Conservation (phyloP, 495 filamentous ascomycete genomes). For the Trichoderma asperelloides region DNA sequence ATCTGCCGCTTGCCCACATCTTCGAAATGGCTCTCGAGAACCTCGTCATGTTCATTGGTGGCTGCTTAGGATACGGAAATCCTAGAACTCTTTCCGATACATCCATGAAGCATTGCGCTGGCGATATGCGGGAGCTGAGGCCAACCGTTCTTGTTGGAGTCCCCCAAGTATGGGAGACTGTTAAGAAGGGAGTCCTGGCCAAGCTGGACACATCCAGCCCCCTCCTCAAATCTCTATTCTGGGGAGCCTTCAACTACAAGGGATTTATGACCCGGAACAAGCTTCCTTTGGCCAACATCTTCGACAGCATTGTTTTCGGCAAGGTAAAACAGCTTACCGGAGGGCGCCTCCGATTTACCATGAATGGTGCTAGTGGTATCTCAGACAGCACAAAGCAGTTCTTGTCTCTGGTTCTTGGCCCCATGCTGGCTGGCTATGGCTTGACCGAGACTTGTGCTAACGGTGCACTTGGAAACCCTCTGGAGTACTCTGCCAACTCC, state of each 20-base stretch:
- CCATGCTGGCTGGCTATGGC: constrained; percentile 79
- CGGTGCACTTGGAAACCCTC: constrained; percentile 52
- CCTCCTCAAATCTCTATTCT: constrained; percentile 30
- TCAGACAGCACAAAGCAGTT: constrained; percentile 69
- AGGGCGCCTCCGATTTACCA: constrained; percentile 58
- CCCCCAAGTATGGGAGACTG: constrained; percentile 71
- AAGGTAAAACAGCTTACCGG: constrained; percentile 68
- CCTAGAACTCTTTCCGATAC: constrained; percentile 70
- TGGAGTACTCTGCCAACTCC: constrained; percentile 62
- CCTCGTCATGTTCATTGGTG: constrained; percentile 60
- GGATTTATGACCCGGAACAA: constrained; percentile 52
- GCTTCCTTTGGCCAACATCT: constrained; percentile 58
- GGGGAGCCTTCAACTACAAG: constrained; percentile 36
- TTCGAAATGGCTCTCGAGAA: constrained; percentile 79
- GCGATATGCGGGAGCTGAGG: constrained; percentile 69
- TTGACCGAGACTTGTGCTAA: constrained; percentile 80
- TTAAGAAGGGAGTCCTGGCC: constrained; percentile 65
- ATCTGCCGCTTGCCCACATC: constrained; percentile 87
- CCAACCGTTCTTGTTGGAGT: constrained; percentile 80
- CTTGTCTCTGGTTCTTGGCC: constrained; percentile 63
- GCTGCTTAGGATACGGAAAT: constrained; percentile 75
- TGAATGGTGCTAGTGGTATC: constrained; percentile 80
- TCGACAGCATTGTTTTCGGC: constrained; percentile 70
- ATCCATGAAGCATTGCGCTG: constrained; percentile 36
- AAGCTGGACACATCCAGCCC: constrained; percentile 44